A percentile compares a stretch with the other conserved stretches of the same genome.
phyloP scores from a whole-genome alignment of 78 protist genomes.

The Chrysochromulina tobinii region DNA sequence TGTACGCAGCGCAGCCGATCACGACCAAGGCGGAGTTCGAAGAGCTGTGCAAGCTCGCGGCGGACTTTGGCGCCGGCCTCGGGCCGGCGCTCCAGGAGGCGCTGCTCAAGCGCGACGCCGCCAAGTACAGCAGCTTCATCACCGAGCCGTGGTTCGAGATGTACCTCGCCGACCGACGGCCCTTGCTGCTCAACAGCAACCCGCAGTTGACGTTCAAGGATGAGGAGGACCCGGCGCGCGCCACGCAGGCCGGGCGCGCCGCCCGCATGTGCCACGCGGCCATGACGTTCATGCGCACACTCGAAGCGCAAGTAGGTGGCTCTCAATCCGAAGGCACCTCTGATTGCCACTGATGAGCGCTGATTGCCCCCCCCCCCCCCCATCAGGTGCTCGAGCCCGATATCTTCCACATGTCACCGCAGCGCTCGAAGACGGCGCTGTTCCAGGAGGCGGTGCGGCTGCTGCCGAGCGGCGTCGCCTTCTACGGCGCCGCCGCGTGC shows the following conservation, averaged over 20 bases:
- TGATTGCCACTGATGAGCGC: not conserved
- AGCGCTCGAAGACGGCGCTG: not conserved
- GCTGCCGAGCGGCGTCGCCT: not conserved
- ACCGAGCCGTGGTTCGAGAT: conserved; percentile 58
- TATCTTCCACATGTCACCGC: conserved; percentile 26
- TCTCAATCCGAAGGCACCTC: not conserved
- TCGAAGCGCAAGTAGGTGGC: not conserved
- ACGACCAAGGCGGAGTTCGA: not conserved
- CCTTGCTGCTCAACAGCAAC: conserved; percentile 53
- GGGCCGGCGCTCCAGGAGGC: conserved; percentile 24
- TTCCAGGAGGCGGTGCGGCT: not conserved
- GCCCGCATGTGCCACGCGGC: conserved; percentile 12
- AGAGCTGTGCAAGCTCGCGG: not conserved
- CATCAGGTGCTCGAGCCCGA: conserved; percentile 25
- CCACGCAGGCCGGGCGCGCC: conserved; percentile 15
- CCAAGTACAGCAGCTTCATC: conserved; percentile 36
- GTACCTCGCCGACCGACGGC: conserved; percentile 34
- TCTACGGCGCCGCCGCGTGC: conserved; percentile 15
- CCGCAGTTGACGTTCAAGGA: conserved; percentile 42
- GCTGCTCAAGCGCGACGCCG: not conserved
- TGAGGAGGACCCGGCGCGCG: not conserved
- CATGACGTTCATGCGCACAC: conserved; percentile 4
- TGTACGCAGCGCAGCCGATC: conserved; percentile 11
- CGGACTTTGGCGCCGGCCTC: not conserved
- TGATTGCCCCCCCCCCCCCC: too few relatives aligned